Percentiles rank a stretch among this genome's conserved stretches.
phyloP scores from a whole-genome alignment of 2,329 filamentous ascomycete species.

The Arthrobotrys sinensis region DNA sequence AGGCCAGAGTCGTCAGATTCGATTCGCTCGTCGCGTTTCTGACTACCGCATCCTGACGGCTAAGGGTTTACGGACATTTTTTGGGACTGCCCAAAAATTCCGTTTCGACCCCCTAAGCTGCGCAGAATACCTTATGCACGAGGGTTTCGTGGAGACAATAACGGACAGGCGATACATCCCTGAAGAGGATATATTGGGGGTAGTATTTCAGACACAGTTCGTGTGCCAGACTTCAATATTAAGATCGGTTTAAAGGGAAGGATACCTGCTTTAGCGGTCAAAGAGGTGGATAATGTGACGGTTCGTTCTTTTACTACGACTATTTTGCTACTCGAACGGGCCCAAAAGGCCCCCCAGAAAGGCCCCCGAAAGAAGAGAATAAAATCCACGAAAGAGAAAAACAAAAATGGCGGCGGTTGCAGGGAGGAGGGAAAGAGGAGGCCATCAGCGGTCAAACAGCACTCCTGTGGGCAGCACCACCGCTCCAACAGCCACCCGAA shows the following conservation, averaged over 20 bases:
- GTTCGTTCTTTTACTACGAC: conserved; percentile 34
- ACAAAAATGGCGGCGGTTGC: conserved; percentile 58
- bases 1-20: conserved; percentile 60
- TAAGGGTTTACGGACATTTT: conserved; percentile 51
- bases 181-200: conserved; percentile 51
- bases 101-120: conserved; percentile 37
- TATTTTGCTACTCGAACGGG: conserved; percentile 35
- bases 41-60: conserved; percentile 55
- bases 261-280: conserved; percentile 42
- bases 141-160: conserved; percentile 32
- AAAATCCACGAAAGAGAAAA: conserved; percentile 35
- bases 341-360: conserved; percentile 35
- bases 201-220: conserved; percentile 49
- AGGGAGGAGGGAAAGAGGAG: conserved; percentile 53
- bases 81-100: conserved; percentile 27
- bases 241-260: conserved; percentile 51
- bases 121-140: conserved; percentile 22
- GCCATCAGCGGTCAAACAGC: conserved; percentile 60
- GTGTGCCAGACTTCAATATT: conserved; percentile 56
- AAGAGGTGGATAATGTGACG: conserved; percentile 57
- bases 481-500: conserved; percentile 59
- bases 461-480: conserved; percentile 35
- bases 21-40: conserved; percentile 48
- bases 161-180: conserved; percentile 44
- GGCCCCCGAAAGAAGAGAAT: conserved; percentile 28